Evolutionary conservation across 2,329 filamentous ascomycete species (phyloP).

Genomic region (Arthrobotrys pseudoclavata): DNA sequence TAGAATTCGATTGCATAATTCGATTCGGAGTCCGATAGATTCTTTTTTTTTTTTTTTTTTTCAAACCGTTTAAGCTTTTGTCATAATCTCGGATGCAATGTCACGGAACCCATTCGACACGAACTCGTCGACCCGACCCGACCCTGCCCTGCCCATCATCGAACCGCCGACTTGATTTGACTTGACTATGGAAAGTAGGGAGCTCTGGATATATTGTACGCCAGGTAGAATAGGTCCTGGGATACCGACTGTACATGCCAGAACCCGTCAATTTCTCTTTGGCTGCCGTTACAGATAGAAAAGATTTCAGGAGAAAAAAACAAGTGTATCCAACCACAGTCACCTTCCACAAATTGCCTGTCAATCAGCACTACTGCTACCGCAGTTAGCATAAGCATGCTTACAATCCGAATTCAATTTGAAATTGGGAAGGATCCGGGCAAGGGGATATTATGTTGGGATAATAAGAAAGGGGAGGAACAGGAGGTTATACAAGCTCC

Average conservation of each 20-base stretch:
- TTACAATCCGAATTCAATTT: not conserved
- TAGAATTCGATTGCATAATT: constrained; percentile 25
- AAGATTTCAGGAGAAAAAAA: not conserved
- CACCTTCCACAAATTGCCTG: constrained; percentile 14
- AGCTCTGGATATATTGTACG: constrained; percentile 16
- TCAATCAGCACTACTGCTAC: not conserved
- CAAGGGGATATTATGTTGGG: not conserved
- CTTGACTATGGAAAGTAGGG: constrained; percentile 2
- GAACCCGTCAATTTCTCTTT: constrained; percentile 11
- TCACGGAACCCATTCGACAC: constrained; percentile 23
- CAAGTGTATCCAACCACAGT: constrained; percentile 23
- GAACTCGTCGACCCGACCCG: constrained; percentile 13
- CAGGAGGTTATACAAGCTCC: constrained; percentile 4
- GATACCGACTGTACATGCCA: constrained; percentile 6
- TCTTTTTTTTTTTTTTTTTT: not conserved
- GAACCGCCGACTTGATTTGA: constrained; percentile 14
- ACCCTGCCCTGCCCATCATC: not conserved
- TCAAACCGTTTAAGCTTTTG: not conserved
- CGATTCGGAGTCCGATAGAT: constrained; percentile 6
- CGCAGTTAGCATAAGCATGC: constrained; percentile 1
- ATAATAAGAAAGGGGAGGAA: not conserved
- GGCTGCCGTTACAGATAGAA: constrained; percentile 5
- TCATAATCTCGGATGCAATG: constrained; percentile 2
- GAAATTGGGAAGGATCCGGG: constrained; percentile 6
- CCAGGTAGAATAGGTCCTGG: constrained; percentile 1